phyloP scores from a whole-genome alignment of 1,139 yeast species.

The Candida pseudoviswanathii region DNA sequence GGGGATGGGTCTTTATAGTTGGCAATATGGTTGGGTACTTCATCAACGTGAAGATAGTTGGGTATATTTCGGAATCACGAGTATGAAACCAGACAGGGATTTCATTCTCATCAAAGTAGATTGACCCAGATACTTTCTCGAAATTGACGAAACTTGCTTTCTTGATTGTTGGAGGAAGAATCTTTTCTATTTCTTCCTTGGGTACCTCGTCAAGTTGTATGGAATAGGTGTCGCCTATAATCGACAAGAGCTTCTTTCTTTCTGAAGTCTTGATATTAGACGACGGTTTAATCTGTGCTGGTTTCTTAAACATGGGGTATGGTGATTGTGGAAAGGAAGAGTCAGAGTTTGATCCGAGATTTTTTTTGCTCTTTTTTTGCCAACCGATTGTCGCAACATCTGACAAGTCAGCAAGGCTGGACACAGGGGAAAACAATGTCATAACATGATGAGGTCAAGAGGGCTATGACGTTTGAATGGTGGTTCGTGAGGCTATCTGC shows the following conservation, averaged over 20 bases:
- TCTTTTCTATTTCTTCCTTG: conserved; percentile 45
- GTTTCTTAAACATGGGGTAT: conserved; percentile 60
- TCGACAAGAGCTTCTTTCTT: conserved; percentile 58
- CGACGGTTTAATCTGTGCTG: conserved; percentile 67
- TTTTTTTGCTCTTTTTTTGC: background rate
- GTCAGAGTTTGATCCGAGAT: background rate
- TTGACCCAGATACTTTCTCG: conserved; percentile 57
- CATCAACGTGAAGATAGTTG: conserved; percentile 79
- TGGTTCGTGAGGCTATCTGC: too few species aligned
- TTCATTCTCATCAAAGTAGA: conserved; percentile 65
- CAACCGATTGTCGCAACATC: too few species aligned
- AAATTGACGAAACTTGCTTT: conserved; percentile 65
- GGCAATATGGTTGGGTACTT: conserved; percentile 67
- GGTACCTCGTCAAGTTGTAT: conserved; percentile 48
- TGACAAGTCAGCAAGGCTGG: too few species aligned
- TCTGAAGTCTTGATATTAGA: conserved; percentile 85
- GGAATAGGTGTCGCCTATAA: conserved; percentile 47
- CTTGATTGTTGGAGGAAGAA: conserved; percentile 65
- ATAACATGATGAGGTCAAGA: too few species aligned
- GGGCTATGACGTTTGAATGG: too few species aligned
- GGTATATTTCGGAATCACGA: conserved; percentile 58
- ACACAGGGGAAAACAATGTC: too few species aligned
- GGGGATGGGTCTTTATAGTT: conserved; percentile 66
- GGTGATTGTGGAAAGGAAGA: background rate
- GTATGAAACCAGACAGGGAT: conserved; percentile 74